phyloP scores from a whole-genome alignment of 75 land plant species.

The Selaginella tamariscina region DNA sequence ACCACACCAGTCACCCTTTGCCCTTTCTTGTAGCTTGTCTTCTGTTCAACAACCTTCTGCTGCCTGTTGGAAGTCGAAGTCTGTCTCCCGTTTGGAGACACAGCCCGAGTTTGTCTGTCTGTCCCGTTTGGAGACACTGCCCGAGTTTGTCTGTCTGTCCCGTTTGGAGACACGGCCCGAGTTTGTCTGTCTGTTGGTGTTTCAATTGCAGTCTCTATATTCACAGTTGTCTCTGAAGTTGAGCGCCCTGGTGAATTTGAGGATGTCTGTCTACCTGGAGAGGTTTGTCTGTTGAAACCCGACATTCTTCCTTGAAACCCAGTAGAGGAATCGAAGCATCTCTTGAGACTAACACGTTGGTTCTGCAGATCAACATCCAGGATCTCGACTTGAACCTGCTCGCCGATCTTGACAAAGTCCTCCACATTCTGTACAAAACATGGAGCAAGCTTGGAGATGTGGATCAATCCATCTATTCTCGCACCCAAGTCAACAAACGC shows the following conservation, averaged over 20 bases:
- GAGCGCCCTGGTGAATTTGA: background rate
- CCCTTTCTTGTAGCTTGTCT: background rate
- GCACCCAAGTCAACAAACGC: slow-evolving; percentile 10
- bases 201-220: background rate
- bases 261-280: background rate
- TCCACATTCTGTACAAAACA: background rate
- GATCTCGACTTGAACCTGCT: slow-evolving; percentile 7
- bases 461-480: background rate
- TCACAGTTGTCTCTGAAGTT: background rate
- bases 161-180: background rate
- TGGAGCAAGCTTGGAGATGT: background rate
- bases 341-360: background rate
- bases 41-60: background rate
- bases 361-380: background rate
- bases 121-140: background rate
- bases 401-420: slow-evolving; percentile 6
- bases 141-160: background rate
- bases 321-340: background rate
- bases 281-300: background rate
- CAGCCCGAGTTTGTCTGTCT: background rate
- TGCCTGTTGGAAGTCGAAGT: too few relatives aligned
- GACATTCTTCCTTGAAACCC: background rate
- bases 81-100: background rate
- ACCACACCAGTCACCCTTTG: background rate
- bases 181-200: background rate